Conservation (phyloP, 768 basidiomycete species). For the Guyanaporus albipodus region DNA sequence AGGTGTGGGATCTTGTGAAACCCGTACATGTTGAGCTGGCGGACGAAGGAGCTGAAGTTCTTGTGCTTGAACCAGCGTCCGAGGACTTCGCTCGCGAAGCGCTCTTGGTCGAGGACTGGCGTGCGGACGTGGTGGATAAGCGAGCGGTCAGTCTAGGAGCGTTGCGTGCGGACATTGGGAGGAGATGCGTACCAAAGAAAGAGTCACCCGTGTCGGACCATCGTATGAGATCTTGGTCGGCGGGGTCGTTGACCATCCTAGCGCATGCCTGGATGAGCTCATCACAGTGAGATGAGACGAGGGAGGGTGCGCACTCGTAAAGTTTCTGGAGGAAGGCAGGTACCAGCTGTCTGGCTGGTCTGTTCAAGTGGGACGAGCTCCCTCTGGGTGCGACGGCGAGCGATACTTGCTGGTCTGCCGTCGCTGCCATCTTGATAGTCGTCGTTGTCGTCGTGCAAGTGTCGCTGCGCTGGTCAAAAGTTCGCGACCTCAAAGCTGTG, state of each 20-base stretch:
- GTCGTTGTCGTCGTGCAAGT: conserved; percentile 2
- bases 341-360: conserved; percentile 47
- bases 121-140: too few relatives aligned
- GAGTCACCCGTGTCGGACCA: conserved; percentile 92
- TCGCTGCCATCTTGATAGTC: conserved; percentile 34
- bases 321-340: conserved; percentile 93
- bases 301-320: conserved; percentile 60
- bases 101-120: conserved; percentile 86
- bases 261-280: conserved; percentile 7
- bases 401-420: conserved; percentile 54
- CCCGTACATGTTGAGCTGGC: conserved; percentile 95
- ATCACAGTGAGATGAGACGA: conserved; percentile 12
- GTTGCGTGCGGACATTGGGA: neutral
- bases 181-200: conserved; percentile 68
- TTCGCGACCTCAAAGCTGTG: neutral
- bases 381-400: conserved; percentile 45
- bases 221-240: conserved; percentile 78
- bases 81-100: conserved; percentile 83
- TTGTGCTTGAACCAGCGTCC: conserved; percentile 97
- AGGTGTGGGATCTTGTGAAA: conserved; percentile 97
- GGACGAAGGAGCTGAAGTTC: conserved; percentile 93
- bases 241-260: conserved; percentile 90
- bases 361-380: conserved; percentile 40
- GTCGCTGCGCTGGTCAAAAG: too few relatives aligned
- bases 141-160: too few relatives aligned